Percentiles rank a stretch among this genome's conserved stretches.
Conservation (phyloP, 225 moss, liverwort and hornwort genomes). For the Marchantia polymorpha region DNA sequence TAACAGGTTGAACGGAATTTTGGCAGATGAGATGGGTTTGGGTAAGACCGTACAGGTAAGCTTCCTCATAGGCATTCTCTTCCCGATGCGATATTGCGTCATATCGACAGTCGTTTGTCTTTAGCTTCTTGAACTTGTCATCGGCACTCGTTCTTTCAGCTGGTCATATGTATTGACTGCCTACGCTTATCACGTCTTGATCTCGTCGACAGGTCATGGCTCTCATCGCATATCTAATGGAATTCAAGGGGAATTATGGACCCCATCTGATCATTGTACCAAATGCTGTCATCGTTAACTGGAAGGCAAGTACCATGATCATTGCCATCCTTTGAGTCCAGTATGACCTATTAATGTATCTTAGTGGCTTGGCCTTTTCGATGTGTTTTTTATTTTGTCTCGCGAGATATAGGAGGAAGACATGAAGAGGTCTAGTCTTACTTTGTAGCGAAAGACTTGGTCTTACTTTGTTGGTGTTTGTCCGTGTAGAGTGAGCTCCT, state of each 20-base stretch:
- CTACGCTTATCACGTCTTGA: neutral
- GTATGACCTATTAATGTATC: neutral
- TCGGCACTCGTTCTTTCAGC: neutral
- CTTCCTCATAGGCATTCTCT: neutral
- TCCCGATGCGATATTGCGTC: neutral
- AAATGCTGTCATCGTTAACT: slow-evolving; percentile 98
- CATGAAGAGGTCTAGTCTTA: too few species aligned
- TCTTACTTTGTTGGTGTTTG: neutral
- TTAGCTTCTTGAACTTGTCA: neutral
- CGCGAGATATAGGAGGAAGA: too few species aligned
- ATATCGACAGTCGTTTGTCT: too few species aligned
- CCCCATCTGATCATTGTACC: slow-evolving; percentile 99
- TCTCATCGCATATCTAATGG: slow-evolving; percentile 98
- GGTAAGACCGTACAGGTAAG: slow-evolving; percentile 98
- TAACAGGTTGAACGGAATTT: slow-evolving; percentile 97
- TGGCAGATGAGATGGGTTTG: slow-evolving; percentile 99
- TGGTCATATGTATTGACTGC: neutral
- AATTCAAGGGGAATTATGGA: slow-evolving; percentile 98
- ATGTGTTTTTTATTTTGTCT: too few species aligned
- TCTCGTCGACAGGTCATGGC: slow-evolving; percentile 77
- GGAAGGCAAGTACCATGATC: slow-evolving; percentile 63
- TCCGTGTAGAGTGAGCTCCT: slow-evolving; percentile 83
- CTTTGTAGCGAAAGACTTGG: too few species aligned
- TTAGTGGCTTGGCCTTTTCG: neutral
- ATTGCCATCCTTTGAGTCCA: too few species aligned